Percentiles rank a stretch among this genome's conserved stretches.
Evolutionary conservation across 2,329 filamentous ascomycete species (phyloP).

Genomic region (Escovopsis sp.): DNA sequence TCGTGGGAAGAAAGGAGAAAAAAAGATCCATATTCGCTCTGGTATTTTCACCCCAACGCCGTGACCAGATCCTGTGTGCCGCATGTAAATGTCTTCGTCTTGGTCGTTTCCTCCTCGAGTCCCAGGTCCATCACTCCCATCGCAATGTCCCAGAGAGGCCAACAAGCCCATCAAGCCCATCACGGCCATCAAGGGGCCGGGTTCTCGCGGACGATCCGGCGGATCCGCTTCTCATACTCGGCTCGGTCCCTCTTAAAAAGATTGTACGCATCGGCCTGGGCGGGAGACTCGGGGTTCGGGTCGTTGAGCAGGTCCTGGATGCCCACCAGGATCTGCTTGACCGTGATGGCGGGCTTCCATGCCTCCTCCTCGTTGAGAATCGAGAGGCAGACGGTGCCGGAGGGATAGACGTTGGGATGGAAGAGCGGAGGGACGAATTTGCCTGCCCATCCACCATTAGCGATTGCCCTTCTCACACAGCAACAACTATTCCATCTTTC

Average conservation of each 20-base stretch:
- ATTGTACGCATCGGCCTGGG: slow-evolving; percentile 94
- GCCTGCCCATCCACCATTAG: slow-evolving; percentile 39
- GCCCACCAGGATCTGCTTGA: slow-evolving; percentile 92
- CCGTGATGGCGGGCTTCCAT: slow-evolving; percentile 96
- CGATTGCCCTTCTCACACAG: background rate
- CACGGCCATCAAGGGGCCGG: slow-evolving; percentile 45
- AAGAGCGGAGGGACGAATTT: slow-evolving; percentile 94
- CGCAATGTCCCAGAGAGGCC: no score
- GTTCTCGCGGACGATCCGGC: slow-evolving; percentile 78
- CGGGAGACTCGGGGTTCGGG: slow-evolving; percentile 91
- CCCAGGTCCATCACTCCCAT: no score
- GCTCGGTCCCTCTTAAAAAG: slow-evolving; percentile 79
- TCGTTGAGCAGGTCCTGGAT: slow-evolving; percentile 94
- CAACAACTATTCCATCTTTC: no score
- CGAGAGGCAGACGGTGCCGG: slow-evolving; percentile 89
- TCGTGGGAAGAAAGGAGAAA: no score
- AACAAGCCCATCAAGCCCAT: background rate
- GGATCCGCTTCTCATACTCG: slow-evolving; percentile 82
- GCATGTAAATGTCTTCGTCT: background rate
- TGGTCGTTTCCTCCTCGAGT: no score
- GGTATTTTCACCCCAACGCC: slow-evolving; percentile 19
- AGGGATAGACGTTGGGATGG: slow-evolving; percentile 97
- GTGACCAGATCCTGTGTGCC: slow-evolving; percentile 10
- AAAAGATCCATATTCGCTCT: slow-evolving; percentile 14
- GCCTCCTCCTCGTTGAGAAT: slow-evolving; percentile 97